Percentiles rank a stretch among this genome's conserved stretches.
Evolutionary conservation across 768 basidiomycete genomes (phyloP).

Genomic region (Dictyophora rubrovolvata): DNA sequence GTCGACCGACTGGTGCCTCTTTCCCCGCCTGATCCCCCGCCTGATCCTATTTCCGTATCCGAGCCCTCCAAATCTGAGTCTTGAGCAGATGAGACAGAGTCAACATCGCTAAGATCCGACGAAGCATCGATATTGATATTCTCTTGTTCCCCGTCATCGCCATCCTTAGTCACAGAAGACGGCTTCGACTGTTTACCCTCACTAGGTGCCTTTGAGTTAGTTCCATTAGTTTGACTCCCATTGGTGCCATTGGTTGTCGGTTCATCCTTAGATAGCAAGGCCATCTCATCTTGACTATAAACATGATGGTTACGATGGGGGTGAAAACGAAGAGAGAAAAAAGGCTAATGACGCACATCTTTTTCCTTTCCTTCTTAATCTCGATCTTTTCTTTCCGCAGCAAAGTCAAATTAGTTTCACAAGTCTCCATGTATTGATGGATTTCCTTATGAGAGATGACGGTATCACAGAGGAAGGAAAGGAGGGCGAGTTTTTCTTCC

Average conservation of each 20-base stretch:
- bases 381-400: constrained; percentile 94
- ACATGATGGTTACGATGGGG: constrained; percentile 1
- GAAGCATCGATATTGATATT: constrained; percentile 44
- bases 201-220: not conserved
- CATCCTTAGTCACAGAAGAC: constrained; percentile 16
- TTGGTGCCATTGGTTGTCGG: constrained; percentile 16
- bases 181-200: constrained; percentile 24
- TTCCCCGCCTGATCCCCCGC: constrained; percentile 23
- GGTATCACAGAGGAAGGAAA: constrained; percentile 83
- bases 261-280: constrained; percentile 44
- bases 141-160: not conserved
- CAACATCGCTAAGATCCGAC: constrained; percentile 28
- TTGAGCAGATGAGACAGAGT: constrained; percentile 51
- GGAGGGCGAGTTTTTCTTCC: constrained; percentile 72
- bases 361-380: constrained; percentile 81
- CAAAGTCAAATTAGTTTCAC: constrained; percentile 83
- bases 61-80: constrained; percentile 47
- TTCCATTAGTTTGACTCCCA: constrained; percentile 15
- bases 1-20: constrained; percentile 30
- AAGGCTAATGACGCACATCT: constrained; percentile 50
- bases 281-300: constrained; percentile 65
- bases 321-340: not conserved
- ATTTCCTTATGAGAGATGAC: constrained; percentile 86
- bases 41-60: constrained; percentile 56
- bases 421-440: constrained; percentile 81